phyloP scores from a whole-genome alignment of 1,284 basidiomycete genomes.

The Wolfiporia cocos region DNA sequence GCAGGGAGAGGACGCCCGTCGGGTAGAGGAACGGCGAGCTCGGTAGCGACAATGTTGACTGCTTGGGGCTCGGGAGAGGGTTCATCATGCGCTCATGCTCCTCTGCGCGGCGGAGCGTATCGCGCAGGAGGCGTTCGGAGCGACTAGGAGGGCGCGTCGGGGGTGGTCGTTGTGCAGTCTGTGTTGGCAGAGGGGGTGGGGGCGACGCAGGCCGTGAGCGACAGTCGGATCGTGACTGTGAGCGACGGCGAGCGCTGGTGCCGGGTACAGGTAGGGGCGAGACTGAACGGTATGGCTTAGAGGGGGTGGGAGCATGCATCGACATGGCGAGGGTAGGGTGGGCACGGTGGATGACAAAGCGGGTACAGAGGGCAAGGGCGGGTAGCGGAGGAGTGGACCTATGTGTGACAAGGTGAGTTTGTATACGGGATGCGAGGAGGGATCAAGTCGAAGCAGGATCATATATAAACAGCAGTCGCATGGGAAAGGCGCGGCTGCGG shows the following conservation, averaged over 20 bases:
- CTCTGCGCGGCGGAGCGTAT: constrained; percentile 49
- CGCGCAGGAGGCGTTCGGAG: constrained; percentile 51
- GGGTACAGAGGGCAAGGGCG: constrained; percentile 18
- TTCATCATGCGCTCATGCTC: constrained; percentile 26
- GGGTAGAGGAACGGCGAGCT: constrained; percentile 7
- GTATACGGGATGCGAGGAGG: constrained; percentile 8
- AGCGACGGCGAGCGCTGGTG: constrained; percentile 15
- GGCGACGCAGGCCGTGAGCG: constrained; percentile 19
- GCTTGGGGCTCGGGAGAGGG: constrained; percentile 13
- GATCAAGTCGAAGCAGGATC: constrained; percentile 6
- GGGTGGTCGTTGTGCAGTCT: constrained; percentile 18
- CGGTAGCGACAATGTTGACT: constrained; percentile 4
- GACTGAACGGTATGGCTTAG: constrained; percentile 20
- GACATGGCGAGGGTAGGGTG: constrained; percentile 31
- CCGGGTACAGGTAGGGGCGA: constrained; percentile 13
- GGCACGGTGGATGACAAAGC: constrained; percentile 22
- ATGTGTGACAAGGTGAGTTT: constrained; percentile 11
- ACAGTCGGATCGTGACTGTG: constrained; percentile 18
- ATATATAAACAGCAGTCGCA: constrained; percentile 14
- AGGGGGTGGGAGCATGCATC: constrained; percentile 26
- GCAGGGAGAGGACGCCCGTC: constrained; percentile 1
- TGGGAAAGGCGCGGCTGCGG: constrained; percentile 14
- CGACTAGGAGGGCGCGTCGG: constrained; percentile 31
- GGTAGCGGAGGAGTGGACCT: constrained; percentile 15
- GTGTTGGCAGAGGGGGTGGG: constrained; percentile 13